Base-by-base conservation (phyloP, 1,284 basidiomycete species). In the Porogramme epimiltina region DNA sequence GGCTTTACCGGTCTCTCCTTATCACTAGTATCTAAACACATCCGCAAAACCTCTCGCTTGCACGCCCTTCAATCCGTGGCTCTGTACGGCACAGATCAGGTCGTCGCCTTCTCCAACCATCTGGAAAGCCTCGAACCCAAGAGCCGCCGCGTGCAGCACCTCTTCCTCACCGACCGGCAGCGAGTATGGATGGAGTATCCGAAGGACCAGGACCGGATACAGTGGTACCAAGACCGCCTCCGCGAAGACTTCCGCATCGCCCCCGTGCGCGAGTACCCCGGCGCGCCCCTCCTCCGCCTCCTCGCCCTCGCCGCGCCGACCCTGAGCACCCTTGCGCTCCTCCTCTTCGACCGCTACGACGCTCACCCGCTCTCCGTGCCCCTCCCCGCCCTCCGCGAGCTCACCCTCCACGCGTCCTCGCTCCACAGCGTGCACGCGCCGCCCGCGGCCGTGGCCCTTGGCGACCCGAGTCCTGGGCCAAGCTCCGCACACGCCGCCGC, bases 161-260 rank as follows among this genome's bases (percentile, higher is more conserved):
- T 55, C 28, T 51, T 34, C 42, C 40, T 55, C 45, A 36, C 48
- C 26, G 49, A 55, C 42, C 42, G 45, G 15, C 47, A 39, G n/a
- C 43, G 44, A 11, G 39, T 47, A 9, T 49, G 23, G 39, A 38
- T 49, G 45, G 52, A 54, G 23, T 28, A 25, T 44, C 16, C 16
- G 15, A n/a, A 38, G 2, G 44, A 43, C 15, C 24, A 54, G 26
- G 41, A 46, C 38, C n/a, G n/a, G 4, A 2, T 23, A 2, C 15
- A 37, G 2, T 54, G 47, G 47, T 13, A 42, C 6, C 18, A 22
- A 9, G 26, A 34, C 13, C 52, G 42, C 38, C 20, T 42, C 24
- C 10, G 11, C n/a, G 42, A 52, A n/a, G 37, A 52, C n/a, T 34
- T 44, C 41, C 45, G 36, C n/a, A 3, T 39, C 13, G 51, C 44